Evolutionary conservation across 768 basidiomycete genomes (phyloP), one percentile per base, ranked within the genome.

Genomic region (Tulasnella sp.): DNA sequence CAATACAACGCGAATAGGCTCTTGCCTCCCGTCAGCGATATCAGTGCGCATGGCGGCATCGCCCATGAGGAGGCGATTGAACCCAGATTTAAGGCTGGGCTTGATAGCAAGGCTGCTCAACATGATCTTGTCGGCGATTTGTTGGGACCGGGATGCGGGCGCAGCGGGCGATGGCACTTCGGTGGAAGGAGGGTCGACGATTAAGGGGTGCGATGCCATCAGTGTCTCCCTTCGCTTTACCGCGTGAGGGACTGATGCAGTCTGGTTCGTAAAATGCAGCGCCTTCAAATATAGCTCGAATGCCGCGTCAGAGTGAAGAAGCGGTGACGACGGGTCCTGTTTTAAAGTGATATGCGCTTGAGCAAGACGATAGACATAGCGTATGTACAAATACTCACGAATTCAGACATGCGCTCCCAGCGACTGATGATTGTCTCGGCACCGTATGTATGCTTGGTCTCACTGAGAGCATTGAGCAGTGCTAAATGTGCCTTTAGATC

Each of bases 341-440:
- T 38, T 7, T 15, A 38, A 38, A 5, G 34, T 5, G n/a, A n/a
- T n/a, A n/a, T n/a, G n/a, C n/a, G n/a, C n/a, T n/a, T n/a, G n/a
- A n/a, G n/a, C n/a, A n/a, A n/a, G n/a, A n/a, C n/a, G n/a, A n/a
- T n/a, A n/a, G n/a, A n/a, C n/a, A n/a, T n/a, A n/a, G n/a, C n/a
- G n/a, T n/a, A n/a, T n/a, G n/a, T n/a, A n/a, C n/a, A 38, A 8
- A 48, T 29, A 81, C 86, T 65, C 73, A 90, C 89, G 68, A 85
- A 88, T 78, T 90, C 85, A 66, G 80, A 80, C 78, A 84, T 82
- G 64, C 83, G 77, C 68, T 92, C 88, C 88, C 89, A 92, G 58
- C 88, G 80, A 66, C 74, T 81, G 59, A 88, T 80, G 58, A 90
- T 73, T 23, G 86, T 73, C 61, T 88, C 83, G 69, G 84, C 84